Percentiles rank a stretch among this genome's conserved stretches.
phyloP scores from a whole-genome alignment of 1,139 yeast species.

The Pichia sp. region DNA sequence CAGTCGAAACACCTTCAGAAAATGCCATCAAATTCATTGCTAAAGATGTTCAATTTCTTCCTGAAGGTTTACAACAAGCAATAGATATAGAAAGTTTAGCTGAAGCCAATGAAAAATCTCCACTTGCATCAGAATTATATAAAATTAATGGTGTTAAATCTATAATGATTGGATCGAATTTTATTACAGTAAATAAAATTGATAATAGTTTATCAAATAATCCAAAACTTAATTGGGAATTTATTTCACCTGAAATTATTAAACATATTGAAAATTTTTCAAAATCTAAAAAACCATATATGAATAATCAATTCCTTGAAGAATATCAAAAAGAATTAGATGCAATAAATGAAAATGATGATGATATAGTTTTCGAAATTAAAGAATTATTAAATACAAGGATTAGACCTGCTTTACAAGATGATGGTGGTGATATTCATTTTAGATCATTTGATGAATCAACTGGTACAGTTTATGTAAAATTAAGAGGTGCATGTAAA shows the following conservation, averaged over 20 bases:
- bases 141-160: conserved; percentile 80
- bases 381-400: conserved; percentile 56
- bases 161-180: conserved; percentile 77
- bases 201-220: conserved; percentile 27
- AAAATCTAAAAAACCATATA: conserved; percentile 24
- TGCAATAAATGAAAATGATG: conserved; percentile 37
- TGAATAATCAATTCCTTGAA: conserved; percentile 18
- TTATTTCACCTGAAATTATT: conserved; percentile 23
- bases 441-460: conserved; percentile 65
- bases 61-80: conserved; percentile 52
- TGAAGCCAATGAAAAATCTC: conserved; percentile 67
- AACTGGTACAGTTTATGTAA: conserved; percentile 64
- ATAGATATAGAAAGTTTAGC: conserved; percentile 55
- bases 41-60: conserved; percentile 46
- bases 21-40: conserved; percentile 80
- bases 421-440: conserved; percentile 80
- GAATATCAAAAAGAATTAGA: conserved; percentile 24
- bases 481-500: conserved; percentile 78
- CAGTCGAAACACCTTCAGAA: conserved; percentile 80
- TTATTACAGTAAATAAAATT: conserved; percentile 31
- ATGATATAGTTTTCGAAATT: conserved; percentile 50
- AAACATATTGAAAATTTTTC: conserved; percentile 22
- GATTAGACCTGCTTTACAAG: conserved; percentile 63
- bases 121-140: conserved; percentile 74
- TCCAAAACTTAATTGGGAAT: conserved; percentile 27